Percentiles rank a stretch among this genome's conserved stretches.
These are phyloP conservation scores for Geoglossum cookeanum DNA, from an alignment of 2,329 filamentous ascomycete genomes.

Conservation along the genomic window DNA sequence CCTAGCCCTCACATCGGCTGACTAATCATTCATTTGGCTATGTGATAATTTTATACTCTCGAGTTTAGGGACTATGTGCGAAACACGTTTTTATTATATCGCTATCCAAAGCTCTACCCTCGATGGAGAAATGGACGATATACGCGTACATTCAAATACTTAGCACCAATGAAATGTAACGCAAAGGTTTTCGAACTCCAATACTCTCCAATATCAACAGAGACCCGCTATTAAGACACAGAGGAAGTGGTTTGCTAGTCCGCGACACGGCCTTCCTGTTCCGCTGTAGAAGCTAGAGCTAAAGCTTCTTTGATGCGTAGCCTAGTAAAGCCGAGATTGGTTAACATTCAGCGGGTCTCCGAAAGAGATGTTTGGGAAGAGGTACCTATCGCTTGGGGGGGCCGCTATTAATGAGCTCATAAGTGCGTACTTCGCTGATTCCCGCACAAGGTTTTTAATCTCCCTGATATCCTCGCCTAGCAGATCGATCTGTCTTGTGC, in stretches of 20 bases:
- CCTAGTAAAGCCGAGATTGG: neutral
- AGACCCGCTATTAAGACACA: neutral
- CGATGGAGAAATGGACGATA: neutral
- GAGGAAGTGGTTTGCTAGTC: neutral
- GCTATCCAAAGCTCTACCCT: neutral
- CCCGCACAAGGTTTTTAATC: constrained; percentile 1
- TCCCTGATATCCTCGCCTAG: neutral
- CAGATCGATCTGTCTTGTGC: neutral
- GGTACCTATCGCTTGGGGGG: neutral
- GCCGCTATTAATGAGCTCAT: constrained; percentile 1
- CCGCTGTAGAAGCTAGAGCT: neutral
- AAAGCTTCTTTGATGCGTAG: constrained; percentile 1
- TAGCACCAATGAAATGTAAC: neutral
- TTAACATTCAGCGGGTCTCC: neutral
- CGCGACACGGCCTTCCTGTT: neutral
- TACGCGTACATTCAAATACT: neutral
- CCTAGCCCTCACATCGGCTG: neutral
- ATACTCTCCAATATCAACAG: neutral
- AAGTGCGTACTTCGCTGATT: constrained; percentile 1
- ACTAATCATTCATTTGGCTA: neutral
- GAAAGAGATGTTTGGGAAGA: neutral
- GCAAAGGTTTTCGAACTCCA: neutral
- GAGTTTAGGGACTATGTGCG: neutral
- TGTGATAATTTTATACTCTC: neutral
- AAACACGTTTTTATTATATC: neutral